phyloP scores from a whole-genome alignment of 2,329 filamentous ascomycete species.

The Xylariaceae sp. region DNA sequence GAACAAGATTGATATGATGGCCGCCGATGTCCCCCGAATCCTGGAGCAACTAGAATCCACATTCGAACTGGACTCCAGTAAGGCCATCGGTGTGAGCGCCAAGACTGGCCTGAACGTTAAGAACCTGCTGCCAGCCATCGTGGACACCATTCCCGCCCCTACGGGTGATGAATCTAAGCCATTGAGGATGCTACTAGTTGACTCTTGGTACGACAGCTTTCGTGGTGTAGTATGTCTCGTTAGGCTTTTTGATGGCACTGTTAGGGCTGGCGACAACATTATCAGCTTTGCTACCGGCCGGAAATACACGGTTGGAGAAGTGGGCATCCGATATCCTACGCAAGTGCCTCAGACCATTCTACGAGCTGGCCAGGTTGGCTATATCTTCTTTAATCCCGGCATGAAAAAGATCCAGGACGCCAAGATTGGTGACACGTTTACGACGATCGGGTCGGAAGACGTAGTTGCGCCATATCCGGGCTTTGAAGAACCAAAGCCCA shows the following conservation, averaged over 20 bases:
- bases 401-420: slow-evolving; percentile 98
- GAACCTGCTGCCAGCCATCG: slow-evolving; percentile 80
- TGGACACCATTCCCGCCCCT: slow-evolving; percentile 84
- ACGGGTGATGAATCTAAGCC: slow-evolving; percentile 74
- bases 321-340: slow-evolving; percentile 93
- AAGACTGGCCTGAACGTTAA: slow-evolving; percentile 92
- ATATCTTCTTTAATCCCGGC: slow-evolving; percentile 95
- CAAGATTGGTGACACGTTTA: slow-evolving; percentile 95
- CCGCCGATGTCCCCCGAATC: slow-evolving; percentile 84
- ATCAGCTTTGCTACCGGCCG: slow-evolving; percentile 85
- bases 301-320: slow-evolving; percentile 93
- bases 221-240: slow-evolving; percentile 92
- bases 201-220: slow-evolving; percentile 98
- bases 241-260: slow-evolving; percentile 84
- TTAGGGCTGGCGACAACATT: slow-evolving; percentile 84
- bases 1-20: slow-evolving; percentile 94
- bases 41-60: slow-evolving; percentile 83
- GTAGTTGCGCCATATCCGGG: slow-evolving; percentile 82
- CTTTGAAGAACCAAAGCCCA: slow-evolving; percentile 96
- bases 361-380: slow-evolving; percentile 92
- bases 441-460: slow-evolving; percentile 76
- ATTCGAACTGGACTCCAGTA: slow-evolving; percentile 84
- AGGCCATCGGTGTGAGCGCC: slow-evolving; percentile 77
- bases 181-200: slow-evolving; percentile 84
- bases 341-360: slow-evolving; percentile 81